A percentile compares a stretch with the other conserved stretches of the same genome.
These are phyloP conservation scores for Phytophthora sojae DNA, from an alignment of 352 stramenopile genomes.

Conservation along the genomic window DNA sequence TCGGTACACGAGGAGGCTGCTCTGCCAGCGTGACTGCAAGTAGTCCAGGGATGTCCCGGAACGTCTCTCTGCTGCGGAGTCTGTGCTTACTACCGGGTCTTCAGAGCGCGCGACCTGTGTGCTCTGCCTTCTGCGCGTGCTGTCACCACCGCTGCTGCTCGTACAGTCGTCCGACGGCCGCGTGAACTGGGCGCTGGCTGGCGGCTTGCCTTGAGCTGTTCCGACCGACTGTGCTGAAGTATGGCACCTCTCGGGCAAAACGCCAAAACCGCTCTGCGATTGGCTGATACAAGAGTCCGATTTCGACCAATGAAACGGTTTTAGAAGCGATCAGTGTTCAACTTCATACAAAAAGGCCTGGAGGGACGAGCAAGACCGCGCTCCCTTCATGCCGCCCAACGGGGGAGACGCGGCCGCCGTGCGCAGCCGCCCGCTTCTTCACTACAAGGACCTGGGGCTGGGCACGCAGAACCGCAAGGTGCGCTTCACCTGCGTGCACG, in stretches of 20 bases:
- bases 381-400: conserved; percentile 27
- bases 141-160: not conserved
- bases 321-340: conserved; percentile 4
- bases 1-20: conserved; percentile 9
- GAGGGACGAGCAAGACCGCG: not conserved
- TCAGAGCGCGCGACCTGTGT: not conserved
- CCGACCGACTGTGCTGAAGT: not conserved
- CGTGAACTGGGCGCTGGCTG: not conserved
- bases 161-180: not conserved
- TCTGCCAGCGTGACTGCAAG: conserved; percentile 12
- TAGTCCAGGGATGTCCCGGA: not conserved
- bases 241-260: not conserved
- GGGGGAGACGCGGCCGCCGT: conserved; percentile 21
- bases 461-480: conserved; percentile 68
- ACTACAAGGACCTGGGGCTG: conserved; percentile 77
- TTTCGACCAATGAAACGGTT: not conserved
- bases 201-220: not conserved
- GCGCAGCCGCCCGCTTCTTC: conserved; percentile 67
- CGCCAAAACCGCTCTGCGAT: not conserved
- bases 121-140: not conserved
- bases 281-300: not conserved
- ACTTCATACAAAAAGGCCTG: conserved; percentile 15
- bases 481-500: conserved; percentile 83
- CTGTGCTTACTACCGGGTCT: not conserved
- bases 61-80: conserved; percentile 2